Conservation (phyloP, 495 filamentous ascomycete genomes). For the Penicillium verhagenii region DNA sequence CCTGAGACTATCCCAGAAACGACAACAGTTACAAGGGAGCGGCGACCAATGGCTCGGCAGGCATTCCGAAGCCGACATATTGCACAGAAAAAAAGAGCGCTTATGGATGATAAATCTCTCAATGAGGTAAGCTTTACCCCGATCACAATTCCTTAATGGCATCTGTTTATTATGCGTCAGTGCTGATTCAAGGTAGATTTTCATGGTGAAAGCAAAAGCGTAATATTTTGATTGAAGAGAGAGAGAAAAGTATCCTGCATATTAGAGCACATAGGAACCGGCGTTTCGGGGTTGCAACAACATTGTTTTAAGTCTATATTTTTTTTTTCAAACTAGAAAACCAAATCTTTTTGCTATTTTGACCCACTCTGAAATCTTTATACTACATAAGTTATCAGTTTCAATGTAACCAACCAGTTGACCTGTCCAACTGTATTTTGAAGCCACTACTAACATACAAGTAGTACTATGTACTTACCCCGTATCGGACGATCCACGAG, state of each 20-base stretch:
- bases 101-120: constrained; percentile 67
- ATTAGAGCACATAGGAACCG: background rate
- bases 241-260: background rate
- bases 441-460: background rate
- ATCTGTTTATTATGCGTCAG: background rate
- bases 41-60: constrained; percentile 54
- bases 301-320: too few relatives aligned
- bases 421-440: too few relatives aligned
- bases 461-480: background rate
- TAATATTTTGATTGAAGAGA: background rate
- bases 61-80: constrained; percentile 69
- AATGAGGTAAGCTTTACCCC: constrained; percentile 62
- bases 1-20: background rate
- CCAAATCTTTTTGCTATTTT: too few relatives aligned
- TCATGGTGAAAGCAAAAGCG: constrained; percentile 63
- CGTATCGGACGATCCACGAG: background rate
- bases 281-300: background rate
- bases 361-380: too few relatives aligned
- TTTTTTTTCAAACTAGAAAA: too few relatives aligned
- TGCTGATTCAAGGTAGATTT: constrained; percentile 58
- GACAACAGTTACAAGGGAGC: constrained; percentile 36
- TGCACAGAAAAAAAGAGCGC: constrained; percentile 72
- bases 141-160: background rate
- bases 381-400: too few relatives aligned
- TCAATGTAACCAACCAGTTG: too few relatives aligned